Percentiles rank a stretch among this genome's conserved stretches.
phyloP scores from a whole-genome alignment of 2,329 filamentous ascomycete species.

The Claviceps pazoutovae region DNA sequence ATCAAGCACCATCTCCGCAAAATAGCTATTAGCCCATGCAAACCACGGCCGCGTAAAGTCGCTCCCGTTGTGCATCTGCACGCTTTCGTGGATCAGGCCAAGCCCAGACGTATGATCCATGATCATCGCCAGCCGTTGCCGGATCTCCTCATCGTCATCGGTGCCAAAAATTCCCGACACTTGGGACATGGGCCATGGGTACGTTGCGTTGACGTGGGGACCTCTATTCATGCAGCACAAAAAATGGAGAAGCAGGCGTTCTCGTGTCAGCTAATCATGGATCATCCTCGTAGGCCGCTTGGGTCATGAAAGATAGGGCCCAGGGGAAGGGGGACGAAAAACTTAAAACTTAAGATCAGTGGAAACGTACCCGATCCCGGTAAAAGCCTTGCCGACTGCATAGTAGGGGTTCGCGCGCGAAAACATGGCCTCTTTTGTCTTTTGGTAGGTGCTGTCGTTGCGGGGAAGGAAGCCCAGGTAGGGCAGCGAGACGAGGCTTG shows the following conservation, averaged over 20 bases:
- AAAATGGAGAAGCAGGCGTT: too few relatives aligned
- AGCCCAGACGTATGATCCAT: slow-evolving; percentile 25
- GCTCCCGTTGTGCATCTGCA: slow-evolving; percentile 26
- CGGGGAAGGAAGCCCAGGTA: slow-evolving; percentile 46
- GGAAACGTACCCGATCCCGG: slow-evolving; percentile 14
- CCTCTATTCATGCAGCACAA: slow-evolving; percentile 27
- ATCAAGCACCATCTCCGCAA: slow-evolving; percentile 44
- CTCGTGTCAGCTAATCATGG: too few relatives aligned
- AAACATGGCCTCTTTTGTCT: slow-evolving; percentile 67
- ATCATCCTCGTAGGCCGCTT: too few relatives aligned
- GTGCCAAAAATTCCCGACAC: slow-evolving; percentile 39
- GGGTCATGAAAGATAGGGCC: neutral
- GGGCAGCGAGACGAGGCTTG: slow-evolving; percentile 50
- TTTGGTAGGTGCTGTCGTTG: slow-evolving; percentile 56
- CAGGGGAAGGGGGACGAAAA: neutral
- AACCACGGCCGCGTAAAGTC: slow-evolving; percentile 33
- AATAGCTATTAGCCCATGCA: slow-evolving; percentile 29
- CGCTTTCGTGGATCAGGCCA: slow-evolving; percentile 35
- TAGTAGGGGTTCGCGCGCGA: slow-evolving; percentile 69
- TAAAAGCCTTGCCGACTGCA: slow-evolving; percentile 12
- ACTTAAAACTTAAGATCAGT: too few relatives aligned
- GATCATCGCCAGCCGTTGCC: slow-evolving; percentile 22
- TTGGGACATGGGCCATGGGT: slow-evolving; percentile 42
- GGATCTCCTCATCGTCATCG: slow-evolving; percentile 21
- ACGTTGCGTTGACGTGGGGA: slow-evolving; percentile 46